phyloP scores from a whole-genome alignment of 2,329 filamentous ascomycete genomes.

The Capronia coronata region DNA sequence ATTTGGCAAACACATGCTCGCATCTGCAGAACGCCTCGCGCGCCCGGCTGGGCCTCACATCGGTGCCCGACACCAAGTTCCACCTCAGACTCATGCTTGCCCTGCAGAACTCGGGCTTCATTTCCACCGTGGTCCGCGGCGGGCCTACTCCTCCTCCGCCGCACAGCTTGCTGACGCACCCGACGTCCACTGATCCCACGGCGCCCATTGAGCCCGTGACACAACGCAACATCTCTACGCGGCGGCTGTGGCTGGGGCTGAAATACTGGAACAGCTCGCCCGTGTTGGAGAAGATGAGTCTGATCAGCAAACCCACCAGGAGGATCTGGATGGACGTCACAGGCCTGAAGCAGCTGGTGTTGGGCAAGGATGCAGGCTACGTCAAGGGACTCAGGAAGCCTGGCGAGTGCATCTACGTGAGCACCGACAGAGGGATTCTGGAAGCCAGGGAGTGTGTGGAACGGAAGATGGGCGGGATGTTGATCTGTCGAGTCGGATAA shows the following conservation, averaged over 20 bases:
- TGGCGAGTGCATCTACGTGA: constrained; percentile 76
- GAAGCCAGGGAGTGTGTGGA: constrained; percentile 78
- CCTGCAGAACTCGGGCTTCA: constrained; percentile 74
- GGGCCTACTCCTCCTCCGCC: constrained; percentile 54
- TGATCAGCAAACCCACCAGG: constrained; percentile 69
- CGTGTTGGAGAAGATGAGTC: constrained; percentile 60
- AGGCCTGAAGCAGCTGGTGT: constrained; percentile 58
- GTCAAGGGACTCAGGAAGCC: constrained; percentile 66
- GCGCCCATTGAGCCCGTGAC: constrained; percentile 51
- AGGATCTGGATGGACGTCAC: constrained; percentile 59
- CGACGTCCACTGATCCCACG: constrained; percentile 37
- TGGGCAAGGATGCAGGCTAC: constrained; percentile 60
- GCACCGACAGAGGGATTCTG: constrained; percentile 68
- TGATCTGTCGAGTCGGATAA: constrained; percentile 60
- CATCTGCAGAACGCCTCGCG: constrained; percentile 85
- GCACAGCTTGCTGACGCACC: constrained; percentile 48
- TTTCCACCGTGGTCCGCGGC: constrained; percentile 70
- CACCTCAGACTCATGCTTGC: constrained; percentile 70
- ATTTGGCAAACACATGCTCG: constrained; percentile 74
- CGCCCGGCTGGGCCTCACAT: constrained; percentile 77
- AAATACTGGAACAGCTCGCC: constrained; percentile 85
- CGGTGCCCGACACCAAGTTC: constrained; percentile 70
- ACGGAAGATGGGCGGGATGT: constrained; percentile 70
- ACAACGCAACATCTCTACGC: constrained; percentile 61
- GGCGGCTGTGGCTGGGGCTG: constrained; percentile 78